Evolutionary conservation across 1,139 yeast genomes (phyloP).

Genomic region (Zhuliangozyma blackwelliae): DNA sequence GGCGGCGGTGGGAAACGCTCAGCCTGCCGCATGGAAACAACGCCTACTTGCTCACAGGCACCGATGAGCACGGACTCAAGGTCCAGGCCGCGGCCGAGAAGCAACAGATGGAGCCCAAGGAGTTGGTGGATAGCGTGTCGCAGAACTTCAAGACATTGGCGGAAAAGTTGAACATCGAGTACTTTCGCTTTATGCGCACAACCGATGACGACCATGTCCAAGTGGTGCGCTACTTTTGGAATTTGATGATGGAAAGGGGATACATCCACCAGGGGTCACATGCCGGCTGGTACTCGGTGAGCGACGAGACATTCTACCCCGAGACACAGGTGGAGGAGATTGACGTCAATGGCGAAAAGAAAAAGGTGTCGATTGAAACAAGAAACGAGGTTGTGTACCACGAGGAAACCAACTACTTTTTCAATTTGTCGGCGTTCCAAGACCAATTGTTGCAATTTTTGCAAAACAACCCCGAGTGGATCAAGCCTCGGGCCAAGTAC

Average conservation of each 20-base stretch:
- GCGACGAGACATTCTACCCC: conserved; percentile 94
- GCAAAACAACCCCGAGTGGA: conserved; percentile 49
- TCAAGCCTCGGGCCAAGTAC: conserved; percentile 60
- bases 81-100: conserved; percentile 68
- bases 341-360: conserved; percentile 25
- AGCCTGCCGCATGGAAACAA: conserved; percentile 7
- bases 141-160: conserved; percentile 64
- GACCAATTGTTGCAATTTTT: conserved; percentile 47
- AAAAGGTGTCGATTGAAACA: conserved; percentile 61
- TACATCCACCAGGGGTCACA: conserved; percentile 79
- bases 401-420: conserved; percentile 83
- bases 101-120: conserved; percentile 49
- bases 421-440: conserved; percentile 62
- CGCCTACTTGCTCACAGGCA: conserved; percentile 77
- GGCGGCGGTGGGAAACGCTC: conserved; percentile 65
- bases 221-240: conserved; percentile 72
- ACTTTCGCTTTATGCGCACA: conserved; percentile 82
- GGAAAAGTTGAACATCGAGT: conserved; percentile 47
- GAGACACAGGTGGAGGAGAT: conserved; percentile 63
- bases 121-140: conserved; percentile 70
- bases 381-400: conserved; percentile 72
- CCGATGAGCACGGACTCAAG: conserved; percentile 96
- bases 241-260: conserved; percentile 51
- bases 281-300: conserved; percentile 90
- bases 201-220: conserved; percentile 75